Conservation (phyloP, 140 eudicot species). For the Eryngium alpinum region DNA sequence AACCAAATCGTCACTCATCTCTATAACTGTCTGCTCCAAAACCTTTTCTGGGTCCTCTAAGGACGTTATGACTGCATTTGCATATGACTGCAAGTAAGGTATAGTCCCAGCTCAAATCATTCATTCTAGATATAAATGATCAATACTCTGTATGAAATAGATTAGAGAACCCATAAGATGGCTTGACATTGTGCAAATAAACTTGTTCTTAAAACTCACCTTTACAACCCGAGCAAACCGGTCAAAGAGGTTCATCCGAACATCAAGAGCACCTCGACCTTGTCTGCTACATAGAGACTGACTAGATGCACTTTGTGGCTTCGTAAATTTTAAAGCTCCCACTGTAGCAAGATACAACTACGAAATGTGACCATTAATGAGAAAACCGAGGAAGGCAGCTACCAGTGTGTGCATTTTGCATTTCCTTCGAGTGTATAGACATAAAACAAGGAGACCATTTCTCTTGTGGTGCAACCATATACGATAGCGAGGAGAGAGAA, state of each 20-base stretch:
- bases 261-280: conserved; percentile 26
- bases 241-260: conserved; percentile 73
- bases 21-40: conserved; percentile 80
- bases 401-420: background rate
- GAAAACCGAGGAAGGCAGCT: background rate
- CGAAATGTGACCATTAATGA: background rate
- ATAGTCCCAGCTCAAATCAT: conserved; percentile 3
- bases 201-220: conserved; percentile 29
- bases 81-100: conserved; percentile 60
- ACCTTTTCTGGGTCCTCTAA: conserved; percentile 95
- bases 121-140: background rate
- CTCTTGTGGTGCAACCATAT: background rate
- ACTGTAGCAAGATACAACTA: conserved; percentile 31
- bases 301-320: conserved; percentile 37
- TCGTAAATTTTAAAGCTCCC: conserved; percentile 45
- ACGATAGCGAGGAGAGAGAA: background rate
- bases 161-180: background rate
- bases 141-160: background rate
- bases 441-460: background rate
- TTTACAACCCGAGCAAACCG: conserved; percentile 88
- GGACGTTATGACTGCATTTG: conserved; percentile 74
- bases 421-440: background rate
- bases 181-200: background rate
- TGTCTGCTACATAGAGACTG: conserved; percentile 42
- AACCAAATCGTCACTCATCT: conserved; percentile 83